Evolutionary conservation across 1,284 basidiomycete genomes (phyloP), one percentile per base, ranked within the genome.

Genomic region (Apiotrichum sp.): DNA sequence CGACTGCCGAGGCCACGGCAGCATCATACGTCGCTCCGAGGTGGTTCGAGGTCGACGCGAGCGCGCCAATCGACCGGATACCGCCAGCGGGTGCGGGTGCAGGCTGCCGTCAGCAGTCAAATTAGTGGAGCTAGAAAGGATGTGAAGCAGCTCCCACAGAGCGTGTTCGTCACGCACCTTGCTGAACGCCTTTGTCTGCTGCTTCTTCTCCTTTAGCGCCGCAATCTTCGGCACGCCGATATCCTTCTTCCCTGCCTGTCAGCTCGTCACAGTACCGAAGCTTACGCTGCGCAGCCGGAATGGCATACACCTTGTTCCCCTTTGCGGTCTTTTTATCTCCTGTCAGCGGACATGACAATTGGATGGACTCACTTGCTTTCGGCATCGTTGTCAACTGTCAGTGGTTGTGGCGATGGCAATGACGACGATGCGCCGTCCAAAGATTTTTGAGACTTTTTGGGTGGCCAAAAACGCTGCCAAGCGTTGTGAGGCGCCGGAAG

Each of bases 141-240:
- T 22, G 22, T 22, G 22, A 22, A 22, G 22, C 29, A 29, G 29
- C 29, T 29, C 29, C 29, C 29, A 29, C 29, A 29, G 3, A 29
- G 29, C 29, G 29, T 29, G 29, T 3, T 29, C 36, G 36, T 7
- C 32, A 68, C 73, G 61, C 62, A 79, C 76, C 79, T 78, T 83
- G 81, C 58, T 39, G 13, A 48, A 48, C 8, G 47, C 81, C 78
- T 51, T 81, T 29, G 29, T 29, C 66, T 73, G 54, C 52, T 51
- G 44, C 6, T 49, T 45, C 55, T 58, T 62, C 61, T 57, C 56
- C 62, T 65, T 67, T 56, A 52, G 52, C 48, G 53, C 84, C 87
- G 53, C 88, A 73, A 76, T 79, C 65, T 84, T 83, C 8, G 88
- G 88, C 1, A 91, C 78, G 14, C 88, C 88, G 46, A 86, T 86